These are phyloP conservation scores for Cyclotella kingstonii DNA, from an alignment of 108 stramenopile species.

Conservation along the genomic window DNA sequence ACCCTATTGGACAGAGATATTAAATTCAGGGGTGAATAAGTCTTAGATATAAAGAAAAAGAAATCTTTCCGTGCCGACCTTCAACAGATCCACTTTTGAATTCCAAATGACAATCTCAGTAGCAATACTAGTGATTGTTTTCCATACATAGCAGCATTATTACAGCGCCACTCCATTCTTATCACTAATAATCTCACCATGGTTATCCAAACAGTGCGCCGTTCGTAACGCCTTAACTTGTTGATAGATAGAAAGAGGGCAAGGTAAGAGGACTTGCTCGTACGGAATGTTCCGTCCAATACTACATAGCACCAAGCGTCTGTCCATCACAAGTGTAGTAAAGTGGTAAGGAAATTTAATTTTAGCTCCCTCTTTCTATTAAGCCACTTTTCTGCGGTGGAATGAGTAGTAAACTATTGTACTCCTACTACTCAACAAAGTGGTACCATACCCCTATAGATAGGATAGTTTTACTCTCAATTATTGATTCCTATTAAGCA, in stretches of 20 bases:
- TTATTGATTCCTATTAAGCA: background rate
- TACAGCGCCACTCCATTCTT: background rate
- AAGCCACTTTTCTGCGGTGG: background rate
- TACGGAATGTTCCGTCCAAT: background rate
- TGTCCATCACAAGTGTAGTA: background rate
- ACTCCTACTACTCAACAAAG: too few relatives aligned
- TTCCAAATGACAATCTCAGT: background rate
- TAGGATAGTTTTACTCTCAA: too few relatives aligned
- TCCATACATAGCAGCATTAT: background rate
- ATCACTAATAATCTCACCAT: background rate
- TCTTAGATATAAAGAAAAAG: background rate
- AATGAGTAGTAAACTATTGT: background rate
- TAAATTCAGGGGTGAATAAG: background rate
- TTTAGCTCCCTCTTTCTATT: too few relatives aligned
- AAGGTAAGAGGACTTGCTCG: background rate
- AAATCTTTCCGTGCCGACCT: background rate
- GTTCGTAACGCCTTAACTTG: background rate
- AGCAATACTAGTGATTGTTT: background rate
- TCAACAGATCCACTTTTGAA: background rate
- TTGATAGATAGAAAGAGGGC: background rate
- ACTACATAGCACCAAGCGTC: background rate
- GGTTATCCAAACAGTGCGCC: background rate
- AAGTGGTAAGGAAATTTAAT: background rate
- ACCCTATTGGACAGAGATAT: conserved; percentile 54
- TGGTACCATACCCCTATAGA: too few relatives aligned